phyloP scores from a whole-genome alignment of 2,329 filamentous ascomycete genomes.

The Coniochaeta sp. region DNA sequence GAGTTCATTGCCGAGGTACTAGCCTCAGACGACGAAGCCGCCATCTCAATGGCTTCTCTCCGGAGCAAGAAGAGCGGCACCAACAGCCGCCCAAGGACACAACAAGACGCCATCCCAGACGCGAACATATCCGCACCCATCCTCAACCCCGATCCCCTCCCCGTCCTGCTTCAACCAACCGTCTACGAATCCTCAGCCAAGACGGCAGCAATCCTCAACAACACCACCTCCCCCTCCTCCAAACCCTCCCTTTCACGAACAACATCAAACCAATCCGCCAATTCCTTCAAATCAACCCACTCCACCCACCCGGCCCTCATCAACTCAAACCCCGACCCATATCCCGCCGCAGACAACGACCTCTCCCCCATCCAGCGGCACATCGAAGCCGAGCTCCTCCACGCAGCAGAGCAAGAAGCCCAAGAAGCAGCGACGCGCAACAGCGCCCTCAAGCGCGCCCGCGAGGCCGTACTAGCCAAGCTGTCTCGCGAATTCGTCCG shows the following conservation, averaged over 20 bases:
- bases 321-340: too few relatives aligned
- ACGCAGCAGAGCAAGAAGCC: constrained; percentile 33
- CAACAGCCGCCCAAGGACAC: constrained; percentile 14
- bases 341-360: constrained; percentile 28
- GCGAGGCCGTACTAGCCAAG: constrained; percentile 53
- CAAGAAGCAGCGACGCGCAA: constrained; percentile 49
- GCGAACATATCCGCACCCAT: constrained; percentile 42
- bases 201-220: constrained; percentile 7
- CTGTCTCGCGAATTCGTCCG: constrained; percentile 44
- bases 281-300: constrained; percentile 2
- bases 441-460: constrained; percentile 50
- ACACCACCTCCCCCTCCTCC: constrained; percentile 7
- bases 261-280: not conserved
- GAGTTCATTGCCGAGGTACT: constrained; percentile 16
- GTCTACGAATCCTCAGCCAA: constrained; percentile 42
- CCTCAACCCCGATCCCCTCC: constrained; percentile 38
- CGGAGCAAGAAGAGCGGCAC: not conserved
- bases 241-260: constrained; percentile 4
- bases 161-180: constrained; percentile 47
- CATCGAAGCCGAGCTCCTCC: constrained; percentile 47
- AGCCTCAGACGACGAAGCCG: constrained; percentile 18
- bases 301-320: constrained; percentile 3
- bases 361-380: constrained; percentile 53
- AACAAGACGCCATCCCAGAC: constrained; percentile 12
- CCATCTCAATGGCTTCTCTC: not conserved